Evolutionary conservation across 176 grass and related monocot species (phyloP), one percentile per base, ranked within the genome.

Genomic region (Dactylis glomerata): DNA sequence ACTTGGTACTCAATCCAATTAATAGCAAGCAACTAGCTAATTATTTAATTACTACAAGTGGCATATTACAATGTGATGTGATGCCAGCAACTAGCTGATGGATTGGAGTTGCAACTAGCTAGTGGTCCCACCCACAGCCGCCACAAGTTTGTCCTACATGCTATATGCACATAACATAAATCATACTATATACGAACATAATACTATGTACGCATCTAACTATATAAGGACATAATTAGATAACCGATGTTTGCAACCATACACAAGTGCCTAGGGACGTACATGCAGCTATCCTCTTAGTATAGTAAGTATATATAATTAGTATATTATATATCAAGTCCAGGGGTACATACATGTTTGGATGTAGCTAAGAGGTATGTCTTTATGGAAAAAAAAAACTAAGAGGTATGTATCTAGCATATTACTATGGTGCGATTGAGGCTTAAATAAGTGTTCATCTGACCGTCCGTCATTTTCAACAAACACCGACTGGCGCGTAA

Each of bases 101-200:
- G 7, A 14, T 37, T 26, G 22, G 28, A 56, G 40, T 68, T 59
- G 67, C 33, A 76, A 33, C 4, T 49, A 26, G 70, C 8, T 49
- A 26, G 70, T 27, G 45, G 79, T 57, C 3, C 47, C 58, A 76
- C 70, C 61, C 57, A 24, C 79, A 69, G 72, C 86, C 86, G 72
- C 86, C 86, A 87, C 15, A 82, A 82, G 22, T 69, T 82, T 87
- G 86, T 82, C 79, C 61, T 78, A 38, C 40, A 78, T 78, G 54
- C 45, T 34, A 56, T 41, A 33, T 8, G 61, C 33, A 33, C 61
- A 32, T 3, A 1, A 63, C 15, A 7, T 15, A 64, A 16, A 30
- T 3, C 27, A 63, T 62, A 31, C 28, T 64, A 32, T 64, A 64
- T 32, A 16, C 6, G 27, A 5, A 17, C 28, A 55, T 55, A 19